Conservation (phyloP, 1,284 basidiomycete genomes). For the Leccinum subspadiceum region DNA sequence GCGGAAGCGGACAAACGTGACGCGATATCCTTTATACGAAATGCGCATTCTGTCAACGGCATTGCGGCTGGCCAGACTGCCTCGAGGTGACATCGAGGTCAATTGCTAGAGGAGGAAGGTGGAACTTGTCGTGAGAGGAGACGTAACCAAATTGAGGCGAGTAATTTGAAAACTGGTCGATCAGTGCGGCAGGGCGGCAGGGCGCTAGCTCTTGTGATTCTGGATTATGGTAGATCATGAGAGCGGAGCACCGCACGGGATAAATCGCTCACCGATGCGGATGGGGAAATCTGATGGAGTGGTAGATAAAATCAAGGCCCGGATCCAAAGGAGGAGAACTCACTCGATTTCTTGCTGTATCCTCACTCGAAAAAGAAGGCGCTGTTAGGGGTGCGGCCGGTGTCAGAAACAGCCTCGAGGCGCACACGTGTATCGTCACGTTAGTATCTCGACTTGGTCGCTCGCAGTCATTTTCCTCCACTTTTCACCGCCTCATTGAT, state of each 20-base stretch:
- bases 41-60: constrained; percentile 8
- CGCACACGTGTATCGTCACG: constrained; percentile 18
- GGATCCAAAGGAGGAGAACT: background rate
- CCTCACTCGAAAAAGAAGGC: constrained; percentile 3
- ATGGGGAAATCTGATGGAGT: background rate
- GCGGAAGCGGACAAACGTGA: constrained; percentile 3
- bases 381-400: constrained; percentile 11
- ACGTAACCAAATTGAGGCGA: constrained; percentile 13
- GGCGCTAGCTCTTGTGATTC: constrained; percentile 1
- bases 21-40: constrained; percentile 25
- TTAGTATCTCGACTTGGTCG: background rate
- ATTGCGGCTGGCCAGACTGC: constrained; percentile 21
- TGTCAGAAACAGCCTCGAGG: constrained; percentile 20
- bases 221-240: background rate
- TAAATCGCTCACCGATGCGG: background rate
- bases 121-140: constrained; percentile 13
- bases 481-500: constrained; percentile 12
- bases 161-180: constrained; percentile 26
- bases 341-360: background rate
- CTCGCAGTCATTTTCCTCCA: constrained; percentile 3
- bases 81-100: constrained; percentile 33
- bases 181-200: constrained; percentile 9
- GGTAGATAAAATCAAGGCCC: constrained; percentile 1
- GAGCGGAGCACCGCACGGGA: constrained; percentile 25
- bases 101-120: constrained; percentile 17